Conservation (phyloP, 2,329 filamentous ascomycete genomes). For the Huntiella omanensis region DNA sequence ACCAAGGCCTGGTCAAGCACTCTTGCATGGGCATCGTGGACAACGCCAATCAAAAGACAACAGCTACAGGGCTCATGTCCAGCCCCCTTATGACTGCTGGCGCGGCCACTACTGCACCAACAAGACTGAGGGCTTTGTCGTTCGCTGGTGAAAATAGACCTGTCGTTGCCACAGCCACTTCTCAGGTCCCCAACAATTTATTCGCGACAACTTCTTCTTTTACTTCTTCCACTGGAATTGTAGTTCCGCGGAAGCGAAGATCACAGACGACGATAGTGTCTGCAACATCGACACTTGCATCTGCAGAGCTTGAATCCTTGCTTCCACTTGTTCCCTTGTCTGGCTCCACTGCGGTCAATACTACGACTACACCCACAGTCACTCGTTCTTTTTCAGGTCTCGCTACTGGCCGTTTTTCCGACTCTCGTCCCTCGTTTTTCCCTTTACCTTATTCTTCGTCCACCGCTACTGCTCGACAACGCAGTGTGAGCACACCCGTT, state of each 20-base stretch:
- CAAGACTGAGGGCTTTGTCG: not conserved
- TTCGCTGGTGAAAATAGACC: not conserved
- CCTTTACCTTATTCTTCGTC: conserved; percentile 1
- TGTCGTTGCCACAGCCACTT: not conserved
- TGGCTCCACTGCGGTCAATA: no score
- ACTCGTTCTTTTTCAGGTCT: not conserved
- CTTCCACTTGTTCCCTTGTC: not conserved
- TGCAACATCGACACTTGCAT: conserved; percentile 3
- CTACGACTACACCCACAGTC: not conserved
- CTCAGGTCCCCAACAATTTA: not conserved
- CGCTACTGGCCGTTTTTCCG: not conserved
- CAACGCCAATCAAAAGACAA: conserved; percentile 6
- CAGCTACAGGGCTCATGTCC: conserved; percentile 6
- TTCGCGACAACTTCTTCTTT: not conserved
- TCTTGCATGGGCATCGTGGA: conserved; percentile 1
- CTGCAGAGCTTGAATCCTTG: not conserved
- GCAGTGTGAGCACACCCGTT: not conserved
- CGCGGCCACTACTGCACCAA: conserved; percentile 3
- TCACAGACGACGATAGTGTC: not conserved
- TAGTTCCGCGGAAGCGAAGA: not conserved
- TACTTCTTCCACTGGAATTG: not conserved
- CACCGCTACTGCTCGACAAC: not conserved
- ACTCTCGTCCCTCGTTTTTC: conserved; percentile 6
- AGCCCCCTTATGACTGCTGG: conserved; percentile 10
- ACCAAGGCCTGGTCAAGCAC: not conserved